Evolutionary conservation across 129 eudicot species (phyloP).

Genomic region (Centrapalus pauciflorus): DNA sequence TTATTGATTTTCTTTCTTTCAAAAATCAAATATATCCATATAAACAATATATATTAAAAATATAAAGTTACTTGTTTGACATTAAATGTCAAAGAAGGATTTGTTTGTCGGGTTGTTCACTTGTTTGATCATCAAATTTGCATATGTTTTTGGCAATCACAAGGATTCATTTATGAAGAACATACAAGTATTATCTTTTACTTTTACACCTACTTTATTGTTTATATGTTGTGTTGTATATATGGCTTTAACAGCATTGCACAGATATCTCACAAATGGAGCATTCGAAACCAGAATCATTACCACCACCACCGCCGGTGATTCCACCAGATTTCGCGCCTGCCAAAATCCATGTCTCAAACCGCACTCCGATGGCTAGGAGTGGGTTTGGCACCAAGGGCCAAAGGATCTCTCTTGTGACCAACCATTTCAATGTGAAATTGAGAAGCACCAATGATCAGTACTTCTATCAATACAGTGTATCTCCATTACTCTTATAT

Average conservation of each 20-base stretch:
- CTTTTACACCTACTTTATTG: neutral
- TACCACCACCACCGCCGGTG: conserved; percentile 45
- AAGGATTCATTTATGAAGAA: too few species aligned
- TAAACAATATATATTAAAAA: too few species aligned
- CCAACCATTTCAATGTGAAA: conserved; percentile 57
- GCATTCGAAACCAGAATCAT: neutral
- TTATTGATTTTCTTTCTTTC: too few species aligned
- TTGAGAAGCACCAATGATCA: conserved; percentile 30
- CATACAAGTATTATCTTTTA: too few species aligned
- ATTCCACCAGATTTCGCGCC: conserved; percentile 28
- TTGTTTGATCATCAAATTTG: too few species aligned
- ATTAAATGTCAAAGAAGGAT: too few species aligned
- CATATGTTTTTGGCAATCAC: too few species aligned
- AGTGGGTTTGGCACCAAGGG: conserved; percentile 44
- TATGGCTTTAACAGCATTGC: neutral
- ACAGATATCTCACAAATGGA: conserved; percentile 14
- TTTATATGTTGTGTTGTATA: neutral
- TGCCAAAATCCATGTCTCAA: conserved; percentile 9
- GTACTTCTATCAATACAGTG: conserved; percentile 61
- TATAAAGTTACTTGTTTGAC: too few species aligned
- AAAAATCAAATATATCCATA: too few species aligned
- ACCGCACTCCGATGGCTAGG: conserved; percentile 37
- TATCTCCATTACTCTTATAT: conserved; percentile 6
- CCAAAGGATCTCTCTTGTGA: conserved; percentile 27
- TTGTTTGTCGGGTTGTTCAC: too few species aligned